Conservation (phyloP, 331 rosid species). For the Rhamnella rubrinervis region DNA sequence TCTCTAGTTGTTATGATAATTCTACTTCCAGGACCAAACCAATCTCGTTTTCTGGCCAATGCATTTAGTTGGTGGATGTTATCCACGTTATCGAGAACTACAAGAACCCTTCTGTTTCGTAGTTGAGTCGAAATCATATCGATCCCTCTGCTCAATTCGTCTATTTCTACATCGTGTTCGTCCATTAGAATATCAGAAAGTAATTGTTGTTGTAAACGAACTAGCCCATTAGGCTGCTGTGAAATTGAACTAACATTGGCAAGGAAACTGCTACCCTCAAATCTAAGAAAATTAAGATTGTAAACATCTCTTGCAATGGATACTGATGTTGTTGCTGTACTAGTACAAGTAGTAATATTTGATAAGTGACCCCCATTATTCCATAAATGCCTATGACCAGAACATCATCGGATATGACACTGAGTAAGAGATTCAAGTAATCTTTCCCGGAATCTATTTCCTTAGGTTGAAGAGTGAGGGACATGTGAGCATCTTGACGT, state of each 20-base stretch:
- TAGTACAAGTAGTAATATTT: too few relatives aligned
- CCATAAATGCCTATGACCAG: constrained; percentile 8
- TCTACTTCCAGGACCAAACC: constrained; percentile 19
- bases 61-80: constrained; percentile 12
- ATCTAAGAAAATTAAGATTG: constrained; percentile 1
- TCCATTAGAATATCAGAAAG: constrained; percentile 6
- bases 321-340: background rate
- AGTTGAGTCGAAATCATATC: constrained; percentile 10
- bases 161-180: background rate
- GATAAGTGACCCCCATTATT: background rate
- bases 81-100: constrained; percentile 21
- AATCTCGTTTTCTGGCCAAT: constrained; percentile 7
- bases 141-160: background rate
- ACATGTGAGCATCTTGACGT: constrained; percentile 30
- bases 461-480: constrained; percentile 20
- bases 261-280: constrained; percentile 8
- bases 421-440: constrained; percentile 14
- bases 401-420: constrained; percentile 24
- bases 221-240: background rate
- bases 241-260: constrained; percentile 1
- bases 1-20: constrained; percentile 22
- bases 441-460: constrained; percentile 13
- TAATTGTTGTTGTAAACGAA: background rate
- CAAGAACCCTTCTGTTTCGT: constrained; percentile 9
- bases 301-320: background rate